These are phyloP conservation scores for Paraurostyla sp. DNA, from an alignment of 73 alveolate species.

Conservation along the genomic window DNA sequence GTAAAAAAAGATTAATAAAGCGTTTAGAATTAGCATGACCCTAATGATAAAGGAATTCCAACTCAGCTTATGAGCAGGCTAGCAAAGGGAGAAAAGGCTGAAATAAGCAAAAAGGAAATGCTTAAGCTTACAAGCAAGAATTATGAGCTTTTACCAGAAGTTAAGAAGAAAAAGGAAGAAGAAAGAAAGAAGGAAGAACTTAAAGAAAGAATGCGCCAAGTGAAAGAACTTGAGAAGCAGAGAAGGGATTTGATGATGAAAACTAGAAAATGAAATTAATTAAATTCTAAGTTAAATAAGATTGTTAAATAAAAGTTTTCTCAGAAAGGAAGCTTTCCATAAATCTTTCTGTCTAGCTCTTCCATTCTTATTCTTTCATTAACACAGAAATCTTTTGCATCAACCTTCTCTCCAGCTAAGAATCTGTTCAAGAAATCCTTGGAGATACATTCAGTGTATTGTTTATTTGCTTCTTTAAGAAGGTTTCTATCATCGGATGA, in stretches of 20 bases:
- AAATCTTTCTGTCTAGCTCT: slow-evolving; percentile 55
- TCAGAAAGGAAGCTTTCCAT: slow-evolving; percentile 55
- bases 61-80: slow-evolving; percentile 64
- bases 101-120: slow-evolving; percentile 84
- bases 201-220: slow-evolving; percentile 71
- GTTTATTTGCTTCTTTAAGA: slow-evolving; percentile 66
- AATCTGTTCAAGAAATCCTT: slow-evolving; percentile 65
- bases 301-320: neutral
- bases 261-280: neutral
- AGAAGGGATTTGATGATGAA: slow-evolving; percentile 63
- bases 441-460: slow-evolving; percentile 73
- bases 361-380: slow-evolving; percentile 61
- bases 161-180: slow-evolving; percentile 82
- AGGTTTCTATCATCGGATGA: slow-evolving; percentile 33
- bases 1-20: neutral
- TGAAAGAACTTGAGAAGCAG: slow-evolving; percentile 76
- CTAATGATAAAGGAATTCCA: neutral
- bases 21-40: neutral
- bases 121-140: slow-evolving; percentile 82
- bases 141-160: slow-evolving; percentile 88
- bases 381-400: slow-evolving; percentile 67
- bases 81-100: slow-evolving; percentile 74
- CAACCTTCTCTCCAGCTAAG: slow-evolving; percentile 72
- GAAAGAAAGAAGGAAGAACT: slow-evolving; percentile 76
- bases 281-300: neutral